phyloP scores from a whole-genome alignment of 352 stramenopile species.

The Globisporangium alternatum region DNA sequence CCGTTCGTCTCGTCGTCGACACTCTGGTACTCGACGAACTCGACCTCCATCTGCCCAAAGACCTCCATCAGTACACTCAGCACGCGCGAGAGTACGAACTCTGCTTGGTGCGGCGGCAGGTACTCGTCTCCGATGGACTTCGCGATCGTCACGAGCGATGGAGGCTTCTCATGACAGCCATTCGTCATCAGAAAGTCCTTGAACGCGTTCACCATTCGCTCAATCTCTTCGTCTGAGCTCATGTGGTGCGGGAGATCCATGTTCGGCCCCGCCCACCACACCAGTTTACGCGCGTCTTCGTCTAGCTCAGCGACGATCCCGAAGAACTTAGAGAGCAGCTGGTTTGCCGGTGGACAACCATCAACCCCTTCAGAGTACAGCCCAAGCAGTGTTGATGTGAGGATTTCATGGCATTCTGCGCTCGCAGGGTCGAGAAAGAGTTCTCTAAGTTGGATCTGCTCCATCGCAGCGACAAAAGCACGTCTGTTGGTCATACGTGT shows the following conservation, averaged over 20 bases:
- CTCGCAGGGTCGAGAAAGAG: constrained; percentile 9
- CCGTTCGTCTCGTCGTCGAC: constrained; percentile 10
- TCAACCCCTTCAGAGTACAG: constrained; percentile 30
- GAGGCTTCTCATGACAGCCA: constrained; percentile 26
- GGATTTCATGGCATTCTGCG: background rate
- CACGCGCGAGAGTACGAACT: constrained; percentile 40
- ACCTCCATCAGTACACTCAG: constrained; percentile 44
- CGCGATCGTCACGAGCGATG: constrained; percentile 79
- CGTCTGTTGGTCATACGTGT: constrained; percentile 25
- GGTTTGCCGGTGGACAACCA: background rate
- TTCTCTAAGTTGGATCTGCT: constrained; percentile 25
- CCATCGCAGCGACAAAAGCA: constrained; percentile 35
- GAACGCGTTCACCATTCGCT: constrained; percentile 34
- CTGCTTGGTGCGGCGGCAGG: constrained; percentile 59
- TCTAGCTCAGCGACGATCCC: constrained; percentile 24
- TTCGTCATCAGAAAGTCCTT: constrained; percentile 29
- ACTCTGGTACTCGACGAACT: constrained; percentile 55
- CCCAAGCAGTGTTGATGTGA: constrained; percentile 13
- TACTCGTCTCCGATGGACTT: constrained; percentile 77
- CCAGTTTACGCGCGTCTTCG: constrained; percentile 20
- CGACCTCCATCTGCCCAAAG: constrained; percentile 30
- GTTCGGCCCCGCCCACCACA: constrained; percentile 55
- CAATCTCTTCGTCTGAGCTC: constrained; percentile 53
- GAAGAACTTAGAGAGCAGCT: constrained; percentile 25
- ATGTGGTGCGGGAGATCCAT: constrained; percentile 69